Evolutionary conservation across 176 grass and related monocot species (phyloP).

Genomic region (Zizania latifolia): DNA sequence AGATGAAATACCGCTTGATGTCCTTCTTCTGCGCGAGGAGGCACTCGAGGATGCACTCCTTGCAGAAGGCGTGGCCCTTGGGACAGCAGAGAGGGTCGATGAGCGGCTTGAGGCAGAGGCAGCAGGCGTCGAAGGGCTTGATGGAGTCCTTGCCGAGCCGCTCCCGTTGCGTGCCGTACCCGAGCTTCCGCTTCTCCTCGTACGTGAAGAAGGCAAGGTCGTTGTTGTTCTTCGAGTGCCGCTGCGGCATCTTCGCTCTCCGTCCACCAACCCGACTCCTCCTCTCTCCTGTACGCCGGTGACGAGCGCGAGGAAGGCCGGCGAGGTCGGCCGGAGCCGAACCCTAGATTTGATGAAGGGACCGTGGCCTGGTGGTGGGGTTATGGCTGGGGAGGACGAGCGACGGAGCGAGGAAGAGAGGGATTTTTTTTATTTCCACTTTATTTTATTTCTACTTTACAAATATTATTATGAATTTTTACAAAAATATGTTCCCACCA

Average conservation of each 20-base stretch:
- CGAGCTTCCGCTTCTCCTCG: constrained; percentile 99
- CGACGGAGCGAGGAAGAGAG: neutral
- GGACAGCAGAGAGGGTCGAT: constrained; percentile 85
- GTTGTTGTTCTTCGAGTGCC: constrained; percentile 99
- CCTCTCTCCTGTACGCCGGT: neutral
- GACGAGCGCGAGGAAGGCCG: neutral
- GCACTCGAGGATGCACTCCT: constrained; percentile 96
- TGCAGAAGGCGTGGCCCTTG: constrained; percentile 94
- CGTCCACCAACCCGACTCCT: neutral
- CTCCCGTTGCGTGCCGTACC: constrained; percentile 98
- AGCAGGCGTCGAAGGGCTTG: constrained; percentile 99
- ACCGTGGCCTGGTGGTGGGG: no score
- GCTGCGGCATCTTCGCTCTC: constrained; percentile 74
- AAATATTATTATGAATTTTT: no score
- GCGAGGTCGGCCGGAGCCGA: neutral
- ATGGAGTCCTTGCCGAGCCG: constrained; percentile 96
- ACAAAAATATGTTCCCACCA: no score
- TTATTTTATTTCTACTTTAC: no score
- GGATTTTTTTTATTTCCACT: no score
- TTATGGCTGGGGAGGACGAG: neutral
- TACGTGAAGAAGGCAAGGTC: constrained; percentile 99
- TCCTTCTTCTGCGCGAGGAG: constrained; percentile 97
- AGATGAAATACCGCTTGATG: constrained; percentile 65
- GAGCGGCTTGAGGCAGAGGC: constrained; percentile 92
- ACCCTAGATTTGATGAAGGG: constrained; percentile 46